Evolutionary conservation across 306 rosid species (phyloP), one percentile per base, ranked within the genome.

Genomic region (Cucumis cinereus): DNA sequence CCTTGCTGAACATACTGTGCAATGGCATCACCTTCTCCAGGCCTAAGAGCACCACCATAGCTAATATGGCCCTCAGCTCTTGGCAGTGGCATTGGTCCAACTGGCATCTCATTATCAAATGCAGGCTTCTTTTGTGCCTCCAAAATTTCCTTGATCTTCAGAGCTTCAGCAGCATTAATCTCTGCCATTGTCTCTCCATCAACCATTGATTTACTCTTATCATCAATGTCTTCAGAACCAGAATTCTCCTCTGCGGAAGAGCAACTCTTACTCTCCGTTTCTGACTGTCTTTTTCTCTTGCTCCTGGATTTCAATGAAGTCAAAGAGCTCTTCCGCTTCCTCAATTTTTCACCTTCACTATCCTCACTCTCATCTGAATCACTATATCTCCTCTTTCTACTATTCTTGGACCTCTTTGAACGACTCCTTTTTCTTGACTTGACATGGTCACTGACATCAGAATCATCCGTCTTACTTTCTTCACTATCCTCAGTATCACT

Each of bases 21-120:
- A 78, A 92, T 94, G 58, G 99, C 99, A 70, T 94, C 97, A 72
- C 99, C 99, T 84, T 94, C 99, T 59, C 99, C 99, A 0, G 99
- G 97, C 82, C 99, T 85, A 77, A 94, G 96, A 0, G 99, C 99
- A 19, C 99, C 99, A 82, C 99, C 99, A 80, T 94, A 92, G 80
- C 96, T 94, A n/a, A 94, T 92, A 81, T 92, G 97, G 52, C 97
- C 99, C 81, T 94, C 99, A 4, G 97, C 93, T 86, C 87, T 90
- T 0, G 99, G 99, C 87, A 94, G 74, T 0, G 99, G 99, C 86
- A 84, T 83, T 45, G 99, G 99, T 74, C 99, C 99, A 79, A 94
- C 96, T n/a, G 83, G 10, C 3, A 87, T 85, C 59, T 92, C 97
- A 16, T 82, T 71, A 77, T 94, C 96, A 85, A 89, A 63, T 7